Conservation (phyloP, 495 filamentous ascomycete genomes). For the Extremus antarcticus region DNA sequence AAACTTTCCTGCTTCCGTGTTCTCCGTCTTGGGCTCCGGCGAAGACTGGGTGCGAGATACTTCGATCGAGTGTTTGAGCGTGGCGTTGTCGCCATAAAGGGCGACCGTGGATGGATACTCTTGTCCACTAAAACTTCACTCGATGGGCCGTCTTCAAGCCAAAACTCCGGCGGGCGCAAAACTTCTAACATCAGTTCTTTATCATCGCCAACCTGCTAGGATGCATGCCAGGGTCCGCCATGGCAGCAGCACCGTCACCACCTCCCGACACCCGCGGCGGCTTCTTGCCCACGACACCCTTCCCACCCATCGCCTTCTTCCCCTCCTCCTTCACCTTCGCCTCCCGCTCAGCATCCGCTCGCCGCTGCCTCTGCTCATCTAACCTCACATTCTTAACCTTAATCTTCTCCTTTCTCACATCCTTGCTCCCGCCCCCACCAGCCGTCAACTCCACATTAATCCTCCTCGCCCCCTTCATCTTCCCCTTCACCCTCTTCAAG, state of each 20-base stretch:
- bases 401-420: conserved; percentile 62
- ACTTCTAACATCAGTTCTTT: background rate
- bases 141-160: too few relatives aligned
- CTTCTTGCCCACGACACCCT: conserved; percentile 1
- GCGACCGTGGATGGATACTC: too few relatives aligned
- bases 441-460: conserved; percentile 83
- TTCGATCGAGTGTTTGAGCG: too few relatives aligned
- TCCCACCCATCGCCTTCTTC: conserved; percentile 5
- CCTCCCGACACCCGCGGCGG: background rate
- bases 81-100: too few relatives aligned
- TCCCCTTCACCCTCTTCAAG: background rate
- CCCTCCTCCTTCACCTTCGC: conserved; percentile 19
- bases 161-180: too few relatives aligned
- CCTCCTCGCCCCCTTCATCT: conserved; percentile 34
- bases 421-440: conserved; percentile 71
- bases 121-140: too few relatives aligned
- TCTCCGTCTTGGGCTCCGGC: too few relatives aligned
- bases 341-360: conserved; percentile 21
- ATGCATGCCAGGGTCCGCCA: conserved; percentile 23
- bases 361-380: conserved; percentile 29
- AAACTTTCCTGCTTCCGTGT: too few relatives aligned
- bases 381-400: conserved; percentile 78
- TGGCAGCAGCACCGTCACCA: background rate
- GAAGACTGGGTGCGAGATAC: too few relatives aligned
- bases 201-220: conserved; percentile 27